A percentile compares a stretch with the other conserved stretches of the same genome.
These are phyloP conservation scores for Cryptococcus sp. DNA, from an alignment of 1,284 basidiomycete species.

Conservation along the genomic window DNA sequence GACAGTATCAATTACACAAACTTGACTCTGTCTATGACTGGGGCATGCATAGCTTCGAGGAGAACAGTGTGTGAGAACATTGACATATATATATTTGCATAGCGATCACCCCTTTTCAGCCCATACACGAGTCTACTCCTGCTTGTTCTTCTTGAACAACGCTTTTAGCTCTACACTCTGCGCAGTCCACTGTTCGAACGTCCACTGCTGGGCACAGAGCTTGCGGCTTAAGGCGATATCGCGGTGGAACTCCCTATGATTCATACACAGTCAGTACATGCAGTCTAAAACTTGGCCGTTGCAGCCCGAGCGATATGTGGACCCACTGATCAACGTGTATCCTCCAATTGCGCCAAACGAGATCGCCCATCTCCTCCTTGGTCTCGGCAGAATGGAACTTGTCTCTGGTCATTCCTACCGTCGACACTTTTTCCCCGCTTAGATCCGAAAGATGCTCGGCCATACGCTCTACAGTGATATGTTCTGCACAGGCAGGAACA, in stretches of 20 bases:
- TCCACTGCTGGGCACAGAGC: slow-evolving; percentile 27
- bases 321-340: slow-evolving; percentile 20
- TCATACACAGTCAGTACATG: background rate
- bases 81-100: too few species aligned
- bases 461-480: slow-evolving; percentile 26
- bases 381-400: slow-evolving; percentile 26
- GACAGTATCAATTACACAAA: too few species aligned
- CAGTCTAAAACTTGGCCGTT: background rate
- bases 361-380: slow-evolving; percentile 9
- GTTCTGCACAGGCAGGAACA: slow-evolving; percentile 31
- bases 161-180: slow-evolving; percentile 16
- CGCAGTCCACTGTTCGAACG: slow-evolving; percentile 27
- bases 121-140: too few species aligned
- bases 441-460: slow-evolving; percentile 23
- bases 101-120: too few species aligned
- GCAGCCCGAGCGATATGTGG: too few species aligned
- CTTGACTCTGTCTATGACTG: too few species aligned
- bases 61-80: too few species aligned
- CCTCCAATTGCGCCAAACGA: slow-evolving; percentile 16
- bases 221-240: slow-evolving; percentile 10
- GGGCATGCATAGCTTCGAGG: too few species aligned
- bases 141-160: background rate
- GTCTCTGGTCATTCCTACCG: slow-evolving; percentile 24
- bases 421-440: slow-evolving; percentile 30
- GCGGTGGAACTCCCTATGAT: slow-evolving; percentile 10